Base-by-base conservation (phyloP, 306 rosid genomes). In the Trifolium subterraneum region DNA sequence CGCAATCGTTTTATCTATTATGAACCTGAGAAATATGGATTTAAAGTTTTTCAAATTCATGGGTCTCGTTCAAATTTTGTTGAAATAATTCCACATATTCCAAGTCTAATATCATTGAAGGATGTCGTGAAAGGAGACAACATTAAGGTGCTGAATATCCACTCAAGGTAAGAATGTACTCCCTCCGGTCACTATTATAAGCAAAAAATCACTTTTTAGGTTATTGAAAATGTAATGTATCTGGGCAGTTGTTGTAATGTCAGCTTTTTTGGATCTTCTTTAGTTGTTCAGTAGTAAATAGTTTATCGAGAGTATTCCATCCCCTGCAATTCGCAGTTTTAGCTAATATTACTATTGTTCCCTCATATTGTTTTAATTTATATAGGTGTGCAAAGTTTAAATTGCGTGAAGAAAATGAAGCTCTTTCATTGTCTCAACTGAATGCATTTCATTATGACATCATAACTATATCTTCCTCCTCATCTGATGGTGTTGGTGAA, bases 161-260 rank as follows among this genome's bases (percentile, higher is more conserved):
- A 50, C 47, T 50, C 63, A 33, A 12, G 74, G 74, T 69, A 69
- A 69, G 13, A 36, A 48, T 31, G 36, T 48, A n/a, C n/a, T n/a
- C n/a, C n/a, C n/a, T n/a, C n/a, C n/a, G n/a, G n/a, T n/a, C n/a
- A n/a, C n/a, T n/a, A n/a, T n/a, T n/a, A n/a, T n/a, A n/a, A n/a
- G n/a, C n/a, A n/a, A n/a, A n/a, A n/a, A n/a, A n/a, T n/a, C n/a
- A n/a, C n/a, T n/a, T n/a, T n/a, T n/a, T n/a, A n/a, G n/a, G n/a
- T n/a, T n/a, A n/a, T n/a, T n/a, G n/a, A n/a, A n/a, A n/a, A n/a
- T n/a, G n/a, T n/a, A n/a, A n/a, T n/a, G n/a, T n/a, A n/a, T n/a
- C n/a, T n/a, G 4, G 16, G 7, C 36, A 33, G 38, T 35, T 16
- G 25, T 8, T 51, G 23, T 8, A 51, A 51, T 51, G 3, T 47